Evolutionary conservation across 768 basidiomycete species (phyloP).

Genomic region (Melanogaster broomeanus): DNA sequence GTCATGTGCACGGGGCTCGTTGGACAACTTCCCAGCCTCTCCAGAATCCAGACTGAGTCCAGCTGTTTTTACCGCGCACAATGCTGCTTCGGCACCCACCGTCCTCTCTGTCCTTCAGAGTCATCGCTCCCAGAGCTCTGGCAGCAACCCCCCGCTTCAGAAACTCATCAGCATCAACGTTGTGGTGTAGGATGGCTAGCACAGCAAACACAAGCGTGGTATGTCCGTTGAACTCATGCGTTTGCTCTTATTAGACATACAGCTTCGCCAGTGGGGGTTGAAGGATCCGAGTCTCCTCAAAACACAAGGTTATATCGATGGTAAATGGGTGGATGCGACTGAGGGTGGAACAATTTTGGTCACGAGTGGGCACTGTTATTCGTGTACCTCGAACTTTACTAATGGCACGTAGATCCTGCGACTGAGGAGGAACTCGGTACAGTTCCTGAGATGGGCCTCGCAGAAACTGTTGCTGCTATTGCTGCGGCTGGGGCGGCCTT

Average conservation of each 20-base stretch:
- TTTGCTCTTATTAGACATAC: not conserved
- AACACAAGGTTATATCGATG: constrained; percentile 77
- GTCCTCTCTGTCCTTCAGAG: constrained; percentile 16
- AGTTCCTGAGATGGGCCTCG: constrained; percentile 86
- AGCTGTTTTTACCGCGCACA: constrained; percentile 8
- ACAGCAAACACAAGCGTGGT: constrained; percentile 33
- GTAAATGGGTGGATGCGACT: constrained; percentile 84
- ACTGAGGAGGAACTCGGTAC: constrained; percentile 81
- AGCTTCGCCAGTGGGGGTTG: constrained; percentile 59
- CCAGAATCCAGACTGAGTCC: not conserved
- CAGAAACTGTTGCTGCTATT: constrained; percentile 85
- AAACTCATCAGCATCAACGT: constrained; percentile 6
- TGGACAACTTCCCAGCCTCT: constrained; percentile 5
- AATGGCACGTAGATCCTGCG: constrained; percentile 69
- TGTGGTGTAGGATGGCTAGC: constrained; percentile 56
- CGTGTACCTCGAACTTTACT: not conserved
- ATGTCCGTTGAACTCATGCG: constrained; percentile 32
- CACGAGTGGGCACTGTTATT: constrained; percentile 53
- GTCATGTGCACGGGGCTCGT: not conserved
- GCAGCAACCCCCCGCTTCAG: constrained; percentile 1
- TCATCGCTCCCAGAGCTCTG: constrained; percentile 16
- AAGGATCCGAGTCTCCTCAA: constrained; percentile 77
- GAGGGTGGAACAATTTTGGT: constrained; percentile 73
- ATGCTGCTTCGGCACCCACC: constrained; percentile 15
- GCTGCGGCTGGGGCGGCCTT: constrained; percentile 80